These are phyloP conservation scores for Stagonosporopsis rhizophila DNA, from an alignment of 2,329 filamentous ascomycete genomes.

Conservation along the genomic window DNA sequence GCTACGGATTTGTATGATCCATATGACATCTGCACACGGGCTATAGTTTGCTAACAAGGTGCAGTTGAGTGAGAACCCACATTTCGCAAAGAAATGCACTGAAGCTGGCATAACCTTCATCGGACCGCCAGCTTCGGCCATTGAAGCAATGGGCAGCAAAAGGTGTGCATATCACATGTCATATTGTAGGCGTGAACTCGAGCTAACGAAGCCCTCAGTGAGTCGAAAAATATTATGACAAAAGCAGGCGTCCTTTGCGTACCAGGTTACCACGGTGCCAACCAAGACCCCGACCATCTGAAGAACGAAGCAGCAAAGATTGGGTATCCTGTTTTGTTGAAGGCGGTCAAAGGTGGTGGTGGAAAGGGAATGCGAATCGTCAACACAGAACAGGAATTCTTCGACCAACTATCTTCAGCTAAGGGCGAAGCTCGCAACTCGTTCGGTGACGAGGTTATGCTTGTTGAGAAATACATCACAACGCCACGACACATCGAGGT, in stretches of 20 bases:
- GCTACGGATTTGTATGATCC: slow-evolving; percentile 77
- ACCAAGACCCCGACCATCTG: slow-evolving; percentile 72
- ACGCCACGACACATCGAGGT: slow-evolving; percentile 72
- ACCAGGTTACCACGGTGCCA: slow-evolving; percentile 88
- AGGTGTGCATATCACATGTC: slow-evolving; percentile 56
- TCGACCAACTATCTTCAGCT: slow-evolving; percentile 66
- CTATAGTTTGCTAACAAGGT: slow-evolving; percentile 18
- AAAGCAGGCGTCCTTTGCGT: slow-evolving; percentile 95
- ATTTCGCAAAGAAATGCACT: slow-evolving; percentile 85
- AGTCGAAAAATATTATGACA: slow-evolving; percentile 96
- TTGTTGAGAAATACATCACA: slow-evolving; percentile 73
- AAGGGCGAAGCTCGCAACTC: slow-evolving; percentile 70
- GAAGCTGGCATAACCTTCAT: slow-evolving; percentile 94
- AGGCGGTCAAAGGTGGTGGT: slow-evolving; percentile 69
- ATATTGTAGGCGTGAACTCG: no score
- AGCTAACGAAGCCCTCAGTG: slow-evolving; percentile 48
- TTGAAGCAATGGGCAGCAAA: slow-evolving; percentile 89
- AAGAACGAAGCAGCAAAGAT: slow-evolving; percentile 76
- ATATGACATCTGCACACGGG: neutral
- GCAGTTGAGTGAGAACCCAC: slow-evolving; percentile 84
- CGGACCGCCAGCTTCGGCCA: slow-evolving; percentile 81
- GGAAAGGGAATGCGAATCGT: slow-evolving; percentile 75
- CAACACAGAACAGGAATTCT: slow-evolving; percentile 64
- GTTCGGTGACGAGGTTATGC: slow-evolving; percentile 71
- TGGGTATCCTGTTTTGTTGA: slow-evolving; percentile 69